Conservation (phyloP, 345 rosid genomes). For the Orychophragmus violaceus region DNA sequence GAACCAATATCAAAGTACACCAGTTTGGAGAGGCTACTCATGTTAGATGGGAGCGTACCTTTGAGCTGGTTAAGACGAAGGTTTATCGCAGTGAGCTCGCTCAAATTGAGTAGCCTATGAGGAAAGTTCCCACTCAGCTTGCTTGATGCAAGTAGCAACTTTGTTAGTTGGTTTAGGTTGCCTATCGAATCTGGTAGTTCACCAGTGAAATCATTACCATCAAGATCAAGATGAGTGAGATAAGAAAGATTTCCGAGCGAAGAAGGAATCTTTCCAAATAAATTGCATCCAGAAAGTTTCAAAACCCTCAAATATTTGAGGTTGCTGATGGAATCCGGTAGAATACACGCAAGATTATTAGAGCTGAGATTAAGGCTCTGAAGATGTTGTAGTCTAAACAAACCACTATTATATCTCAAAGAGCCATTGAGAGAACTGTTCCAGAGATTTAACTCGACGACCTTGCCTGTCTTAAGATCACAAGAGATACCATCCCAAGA, state of each 20-base stretch:
- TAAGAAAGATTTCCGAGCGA: slow-evolving; percentile 26
- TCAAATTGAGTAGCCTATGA: background rate
- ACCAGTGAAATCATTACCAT: slow-evolving; percentile 31
- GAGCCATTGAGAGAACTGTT: no score
- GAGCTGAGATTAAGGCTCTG: background rate
- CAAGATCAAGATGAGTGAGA: slow-evolving; percentile 19
- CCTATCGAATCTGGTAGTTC: slow-evolving; percentile 8
- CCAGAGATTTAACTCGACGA: no score
- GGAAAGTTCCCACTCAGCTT: slow-evolving; percentile 3
- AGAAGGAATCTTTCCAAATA: slow-evolving; percentile 24
- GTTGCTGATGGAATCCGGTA: slow-evolving; percentile 20
- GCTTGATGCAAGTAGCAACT: background rate
- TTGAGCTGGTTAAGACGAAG: background rate
- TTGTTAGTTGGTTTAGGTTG: background rate
- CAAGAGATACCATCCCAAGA: no score
- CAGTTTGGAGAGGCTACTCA: background rate
- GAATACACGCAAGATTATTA: slow-evolving; percentile 2
- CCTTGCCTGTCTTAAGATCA: no score
- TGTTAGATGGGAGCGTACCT: slow-evolving; percentile 13
- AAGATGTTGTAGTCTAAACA: no score
- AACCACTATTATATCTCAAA: no score
- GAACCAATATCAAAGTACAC: background rate
- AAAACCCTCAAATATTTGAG: background rate
- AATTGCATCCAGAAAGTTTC: background rate
- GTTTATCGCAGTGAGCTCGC: background rate